Evolutionary conservation across 148 eudicot species (phyloP).

Genomic region (Nepenthes gracilis): DNA sequence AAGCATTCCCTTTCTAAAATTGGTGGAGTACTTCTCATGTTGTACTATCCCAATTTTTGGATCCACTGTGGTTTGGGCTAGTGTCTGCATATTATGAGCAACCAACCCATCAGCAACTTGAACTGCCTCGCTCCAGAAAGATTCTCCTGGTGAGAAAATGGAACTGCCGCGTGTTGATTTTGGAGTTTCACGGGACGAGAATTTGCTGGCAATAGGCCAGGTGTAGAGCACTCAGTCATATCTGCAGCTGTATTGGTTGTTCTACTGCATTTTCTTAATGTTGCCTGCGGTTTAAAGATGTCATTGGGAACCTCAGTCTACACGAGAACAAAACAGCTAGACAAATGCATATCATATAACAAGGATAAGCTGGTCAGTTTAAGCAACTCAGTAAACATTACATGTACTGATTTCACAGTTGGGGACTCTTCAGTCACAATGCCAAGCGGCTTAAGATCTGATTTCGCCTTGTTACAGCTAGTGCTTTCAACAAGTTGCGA

Average conservation of each 20-base stretch:
- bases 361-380: neutral
- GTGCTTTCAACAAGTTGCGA: conserved; percentile 15
- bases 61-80: conserved; percentile 17
- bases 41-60: conserved; percentile 11
- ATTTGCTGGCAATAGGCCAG: conserved; percentile 25
- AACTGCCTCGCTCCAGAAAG: conserved; percentile 92
- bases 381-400: conserved; percentile 4
- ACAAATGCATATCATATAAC: neutral
- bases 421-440: conserved; percentile 6
- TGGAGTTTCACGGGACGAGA: conserved; percentile 55
- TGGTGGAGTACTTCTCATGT: conserved; percentile 13
- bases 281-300: conserved; percentile 16
- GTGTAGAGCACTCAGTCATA: conserved; percentile 37
- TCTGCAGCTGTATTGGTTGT: conserved; percentile 7
- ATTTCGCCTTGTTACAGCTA: conserved; percentile 14
- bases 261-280: conserved; percentile 65
- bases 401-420: conserved; percentile 25
- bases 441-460: conserved; percentile 9
- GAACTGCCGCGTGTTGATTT: conserved; percentile 65
- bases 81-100: conserved; percentile 19
- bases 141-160: conserved; percentile 87
- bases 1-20: conserved; percentile 16
- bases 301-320: conserved; percentile 28
- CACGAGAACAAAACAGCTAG: conserved; percentile 1
- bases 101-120: conserved; percentile 73